These are phyloP conservation scores for Setaria italica DNA, from an alignment of 202 grass and related monocot species.

Conservation along the genomic window DNA sequence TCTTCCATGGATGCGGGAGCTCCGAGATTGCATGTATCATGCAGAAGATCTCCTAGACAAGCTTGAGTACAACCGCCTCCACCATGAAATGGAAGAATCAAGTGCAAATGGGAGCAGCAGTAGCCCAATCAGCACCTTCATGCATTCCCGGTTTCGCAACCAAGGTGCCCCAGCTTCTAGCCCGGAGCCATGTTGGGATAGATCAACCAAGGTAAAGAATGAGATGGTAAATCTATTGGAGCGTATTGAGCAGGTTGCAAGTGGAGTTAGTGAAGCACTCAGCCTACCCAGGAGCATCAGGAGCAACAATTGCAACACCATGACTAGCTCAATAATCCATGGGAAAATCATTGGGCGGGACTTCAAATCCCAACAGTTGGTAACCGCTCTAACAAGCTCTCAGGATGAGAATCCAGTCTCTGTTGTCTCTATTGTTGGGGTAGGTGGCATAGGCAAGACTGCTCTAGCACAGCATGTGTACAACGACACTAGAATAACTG, in stretches of 20 bases:
- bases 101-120: constrained; percentile 30
- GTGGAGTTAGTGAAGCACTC: constrained; percentile 39
- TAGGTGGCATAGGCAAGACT: constrained; percentile 54
- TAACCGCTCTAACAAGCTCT: constrained; percentile 35
- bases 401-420: constrained; percentile 29
- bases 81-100: constrained; percentile 57
- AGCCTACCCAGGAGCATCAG: constrained; percentile 31
- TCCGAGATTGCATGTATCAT: constrained; percentile 56
- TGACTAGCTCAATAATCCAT: constrained; percentile 42
- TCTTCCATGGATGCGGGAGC: constrained; percentile 44
- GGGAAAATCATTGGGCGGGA: constrained; percentile 22
- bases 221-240: constrained; percentile 30
- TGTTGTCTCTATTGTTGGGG: constrained; percentile 52
- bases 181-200: constrained; percentile 34
- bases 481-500: constrained; percentile 36
- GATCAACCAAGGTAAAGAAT: constrained; percentile 30
- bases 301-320: constrained; percentile 15
- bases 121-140: constrained; percentile 44
- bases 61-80: constrained; percentile 57
- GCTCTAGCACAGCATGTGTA: constrained; percentile 67
- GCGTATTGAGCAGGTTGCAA: constrained; percentile 45
- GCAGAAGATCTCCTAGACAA: constrained; percentile 72
- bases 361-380: constrained; percentile 20
- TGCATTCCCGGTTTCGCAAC: constrained; percentile 36
- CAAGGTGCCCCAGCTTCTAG: constrained; percentile 29